These are phyloP conservation scores for Microstegium vimineum DNA, from an alignment of 176 grass and related monocot species.

Conservation along the genomic window DNA sequence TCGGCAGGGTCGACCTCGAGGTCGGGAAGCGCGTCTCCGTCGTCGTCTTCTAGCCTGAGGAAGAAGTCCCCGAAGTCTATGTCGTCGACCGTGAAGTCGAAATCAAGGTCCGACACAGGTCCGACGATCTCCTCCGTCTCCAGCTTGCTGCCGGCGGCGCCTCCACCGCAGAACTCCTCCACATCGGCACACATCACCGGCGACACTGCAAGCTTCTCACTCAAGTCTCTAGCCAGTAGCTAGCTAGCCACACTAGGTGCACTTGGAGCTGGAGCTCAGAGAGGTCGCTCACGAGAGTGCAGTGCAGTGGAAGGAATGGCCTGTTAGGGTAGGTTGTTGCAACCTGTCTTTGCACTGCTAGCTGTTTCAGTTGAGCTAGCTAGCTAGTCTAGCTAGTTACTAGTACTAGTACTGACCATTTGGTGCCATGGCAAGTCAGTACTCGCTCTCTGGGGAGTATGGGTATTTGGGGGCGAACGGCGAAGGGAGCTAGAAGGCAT, in stretches of 20 bases:
- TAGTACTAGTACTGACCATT: conserved; percentile 16
- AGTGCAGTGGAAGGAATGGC: conserved; percentile 8
- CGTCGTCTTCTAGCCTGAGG: conserved; percentile 45
- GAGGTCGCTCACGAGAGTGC: not conserved
- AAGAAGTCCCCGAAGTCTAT: conserved; percentile 94
- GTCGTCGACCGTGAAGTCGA: conserved; percentile 63
- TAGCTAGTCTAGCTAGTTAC: too few relatives aligned
- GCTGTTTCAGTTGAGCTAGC: not conserved
- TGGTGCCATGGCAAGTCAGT: conserved; percentile 31
- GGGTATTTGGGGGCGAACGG: conserved; percentile 27
- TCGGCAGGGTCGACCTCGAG: conserved; percentile 78
- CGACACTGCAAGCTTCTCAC: conserved; percentile 54
- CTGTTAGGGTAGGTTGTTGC: conserved; percentile 14
- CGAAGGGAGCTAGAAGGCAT: conserved; percentile 38
- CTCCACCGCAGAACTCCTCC: not conserved
- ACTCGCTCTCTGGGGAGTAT: conserved; percentile 29
- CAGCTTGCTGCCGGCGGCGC: not conserved
- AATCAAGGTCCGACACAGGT: conserved; percentile 30
- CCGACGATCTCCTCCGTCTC: not conserved
- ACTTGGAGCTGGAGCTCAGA: not conserved
- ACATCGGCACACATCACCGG: conserved; percentile 22
- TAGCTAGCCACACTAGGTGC: not conserved
- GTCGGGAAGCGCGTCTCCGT: conserved; percentile 61
- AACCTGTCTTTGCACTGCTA: not conserved
- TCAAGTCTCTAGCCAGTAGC: not conserved